Evolutionary conservation across 1,139 yeast species (phyloP).

Genomic region (Pneumocystis wakefieldiae): DNA sequence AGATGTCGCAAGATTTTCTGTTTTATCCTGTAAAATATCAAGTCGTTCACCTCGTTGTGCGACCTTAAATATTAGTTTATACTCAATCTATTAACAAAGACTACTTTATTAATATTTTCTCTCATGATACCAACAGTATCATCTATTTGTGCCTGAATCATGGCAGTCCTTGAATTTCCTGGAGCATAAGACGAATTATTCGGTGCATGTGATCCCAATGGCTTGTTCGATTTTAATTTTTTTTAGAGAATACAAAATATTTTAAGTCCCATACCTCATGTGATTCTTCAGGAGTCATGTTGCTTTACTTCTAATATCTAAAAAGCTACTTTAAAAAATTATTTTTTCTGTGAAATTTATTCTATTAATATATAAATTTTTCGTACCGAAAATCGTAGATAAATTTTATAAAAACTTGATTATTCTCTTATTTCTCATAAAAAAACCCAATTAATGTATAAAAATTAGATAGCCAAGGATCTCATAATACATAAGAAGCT

Average conservation of each 20-base stretch:
- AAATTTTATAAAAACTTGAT: too few species aligned
- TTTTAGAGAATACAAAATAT: not conserved
- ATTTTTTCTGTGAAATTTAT: too few species aligned
- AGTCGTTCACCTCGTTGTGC: slow-evolving; percentile 66
- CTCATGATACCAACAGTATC: slow-evolving; percentile 98
- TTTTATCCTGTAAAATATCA: slow-evolving; percentile 84
- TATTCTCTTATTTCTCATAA: too few species aligned
- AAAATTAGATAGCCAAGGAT: too few species aligned
- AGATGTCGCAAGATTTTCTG: slow-evolving; percentile 72
- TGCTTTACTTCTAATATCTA: not conserved
- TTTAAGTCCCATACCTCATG: not conserved
- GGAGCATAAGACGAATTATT: not conserved
- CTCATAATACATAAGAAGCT: too few species aligned
- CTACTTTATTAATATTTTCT: slow-evolving; percentile 70
- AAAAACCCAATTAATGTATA: too few species aligned
- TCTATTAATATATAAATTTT: too few species aligned
- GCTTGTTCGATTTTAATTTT: not conserved
- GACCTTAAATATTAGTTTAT: slow-evolving; percentile 2
- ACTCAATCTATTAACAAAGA: slow-evolving; percentile 26
- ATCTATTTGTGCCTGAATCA: slow-evolving; percentile 53
- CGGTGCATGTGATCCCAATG: not conserved
- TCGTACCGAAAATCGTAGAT: too few species aligned
- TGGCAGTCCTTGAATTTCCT: slow-evolving; percentile 11
- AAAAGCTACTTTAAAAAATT: not conserved
- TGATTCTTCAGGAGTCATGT: not conserved